phyloP scores from a whole-genome alignment of 768 basidiomycete genomes.

The Ramaria sp. region DNA sequence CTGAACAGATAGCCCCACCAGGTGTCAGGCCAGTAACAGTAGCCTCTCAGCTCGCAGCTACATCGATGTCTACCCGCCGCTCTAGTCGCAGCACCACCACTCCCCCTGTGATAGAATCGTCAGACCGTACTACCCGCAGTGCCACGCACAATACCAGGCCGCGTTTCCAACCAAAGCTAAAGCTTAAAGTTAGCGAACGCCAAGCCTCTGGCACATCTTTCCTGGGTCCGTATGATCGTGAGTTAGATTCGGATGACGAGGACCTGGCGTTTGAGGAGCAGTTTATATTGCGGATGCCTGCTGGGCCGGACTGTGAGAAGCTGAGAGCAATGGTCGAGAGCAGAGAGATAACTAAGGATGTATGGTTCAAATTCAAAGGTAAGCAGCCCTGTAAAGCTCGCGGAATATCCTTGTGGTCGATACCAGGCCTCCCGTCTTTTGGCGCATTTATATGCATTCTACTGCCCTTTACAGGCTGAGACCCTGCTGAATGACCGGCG shows the following conservation, averaged over 20 bases:
- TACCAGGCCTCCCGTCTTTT: background rate
- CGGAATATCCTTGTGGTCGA: background rate
- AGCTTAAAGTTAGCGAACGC: conserved; percentile 80
- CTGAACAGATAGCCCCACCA: background rate
- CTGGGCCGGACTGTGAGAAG: conserved; percentile 71
- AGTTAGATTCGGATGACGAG: conserved; percentile 91
- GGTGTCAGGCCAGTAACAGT: background rate
- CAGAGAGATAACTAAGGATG: conserved; percentile 70
- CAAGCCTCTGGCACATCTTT: conserved; percentile 83
- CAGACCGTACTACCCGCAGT: conserved; percentile 51
- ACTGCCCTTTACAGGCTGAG: too few relatives aligned
- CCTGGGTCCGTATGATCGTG: conserved; percentile 85
- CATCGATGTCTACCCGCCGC: conserved; percentile 4
- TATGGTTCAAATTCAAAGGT: conserved; percentile 99
- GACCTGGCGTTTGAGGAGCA: conserved; percentile 96
- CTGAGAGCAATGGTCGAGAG: conserved; percentile 72
- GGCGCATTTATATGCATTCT: too few relatives aligned
- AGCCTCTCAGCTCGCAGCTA: background rate
- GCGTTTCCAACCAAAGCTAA: conserved; percentile 68
- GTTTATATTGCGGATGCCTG: conserved; percentile 83
- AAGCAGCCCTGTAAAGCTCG: conserved; percentile 8
- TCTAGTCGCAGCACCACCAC: conserved; percentile 3
- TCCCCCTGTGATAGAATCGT: background rate
- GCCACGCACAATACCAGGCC: conserved; percentile 27
- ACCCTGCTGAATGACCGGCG: too few relatives aligned